phyloP scores from a whole-genome alignment of 2,329 filamentous ascomycete genomes.

The Verticillium longisporum region DNA sequence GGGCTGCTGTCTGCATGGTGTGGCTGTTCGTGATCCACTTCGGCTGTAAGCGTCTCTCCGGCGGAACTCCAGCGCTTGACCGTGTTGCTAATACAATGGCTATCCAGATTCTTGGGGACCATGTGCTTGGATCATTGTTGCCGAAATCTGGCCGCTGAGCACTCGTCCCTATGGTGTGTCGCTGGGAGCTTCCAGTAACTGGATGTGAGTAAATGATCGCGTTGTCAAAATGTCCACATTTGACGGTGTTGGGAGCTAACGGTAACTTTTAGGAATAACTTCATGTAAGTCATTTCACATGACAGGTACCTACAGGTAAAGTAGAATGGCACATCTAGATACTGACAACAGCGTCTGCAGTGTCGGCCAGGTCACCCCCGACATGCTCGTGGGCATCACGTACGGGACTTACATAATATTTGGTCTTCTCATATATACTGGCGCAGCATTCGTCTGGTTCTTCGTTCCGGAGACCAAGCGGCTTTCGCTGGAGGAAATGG shows the following conservation, averaged over 20 bases:
- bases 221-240: neutral
- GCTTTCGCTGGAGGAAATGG: conserved; percentile 58
- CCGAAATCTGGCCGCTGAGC: conserved; percentile 68
- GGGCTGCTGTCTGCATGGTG: conserved; percentile 61
- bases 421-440: conserved; percentile 55
- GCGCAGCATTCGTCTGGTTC: conserved; percentile 56
- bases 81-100: neutral
- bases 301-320: too few relatives aligned
- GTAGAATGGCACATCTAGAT: too few relatives aligned
- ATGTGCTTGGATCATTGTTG: conserved; percentile 67
- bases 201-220: conserved; percentile 38
- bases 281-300: conserved; percentile 28
- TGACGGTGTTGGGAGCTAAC: neutral
- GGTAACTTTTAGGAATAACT: conserved; percentile 38
- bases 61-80: neutral
- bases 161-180: conserved; percentile 65
- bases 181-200: conserved; percentile 59
- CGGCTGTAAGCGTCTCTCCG: conserved; percentile 35
- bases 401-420: conserved; percentile 71
- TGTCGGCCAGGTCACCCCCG: conserved; percentile 63
- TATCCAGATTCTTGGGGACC: conserved; percentile 61
- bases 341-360: conserved; percentile 2
- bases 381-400: conserved; percentile 56
- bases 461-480: conserved; percentile 60
- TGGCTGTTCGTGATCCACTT: conserved; percentile 73